These are phyloP conservation scores for Carex kokanica DNA, from an alignment of 176 grass and related monocot species.

Conservation along the genomic window DNA sequence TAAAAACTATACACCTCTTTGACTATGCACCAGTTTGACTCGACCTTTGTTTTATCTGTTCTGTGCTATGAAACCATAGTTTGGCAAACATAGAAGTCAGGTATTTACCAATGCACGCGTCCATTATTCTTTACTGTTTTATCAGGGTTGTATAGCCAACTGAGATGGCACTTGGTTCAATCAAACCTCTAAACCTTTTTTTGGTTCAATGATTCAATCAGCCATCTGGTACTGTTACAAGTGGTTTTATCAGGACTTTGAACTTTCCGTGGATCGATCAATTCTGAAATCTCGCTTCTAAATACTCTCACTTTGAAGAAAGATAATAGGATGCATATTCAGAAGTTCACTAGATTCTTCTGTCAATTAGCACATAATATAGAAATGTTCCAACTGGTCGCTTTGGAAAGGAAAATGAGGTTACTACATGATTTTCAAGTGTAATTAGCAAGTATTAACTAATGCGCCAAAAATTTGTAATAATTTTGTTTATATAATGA, in stretches of 20 bases:
- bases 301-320: not conserved
- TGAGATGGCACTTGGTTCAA: not conserved
- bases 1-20: slow-evolving; percentile 6
- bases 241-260: not conserved
- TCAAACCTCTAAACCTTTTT: not conserved
- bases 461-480: not conserved
- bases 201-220: not conserved
- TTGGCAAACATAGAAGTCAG: not conserved
- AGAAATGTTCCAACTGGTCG: not conserved
- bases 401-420: not conserved
- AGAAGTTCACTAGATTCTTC: not conserved
- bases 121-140: not conserved
- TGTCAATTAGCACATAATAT: not conserved
- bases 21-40: not conserved
- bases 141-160: not conserved
- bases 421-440: not conserved
- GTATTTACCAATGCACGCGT: not conserved
- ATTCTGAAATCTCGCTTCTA: not conserved
- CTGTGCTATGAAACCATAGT: not conserved
- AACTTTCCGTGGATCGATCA: not conserved
- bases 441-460: not conserved
- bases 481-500: not conserved
- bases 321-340: not conserved
- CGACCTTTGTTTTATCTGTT: not conserved
- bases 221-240: not conserved